phyloP scores from a whole-genome alignment of 805 yeast genomes.

The Saccharomyces kudriavzevii region DNA sequence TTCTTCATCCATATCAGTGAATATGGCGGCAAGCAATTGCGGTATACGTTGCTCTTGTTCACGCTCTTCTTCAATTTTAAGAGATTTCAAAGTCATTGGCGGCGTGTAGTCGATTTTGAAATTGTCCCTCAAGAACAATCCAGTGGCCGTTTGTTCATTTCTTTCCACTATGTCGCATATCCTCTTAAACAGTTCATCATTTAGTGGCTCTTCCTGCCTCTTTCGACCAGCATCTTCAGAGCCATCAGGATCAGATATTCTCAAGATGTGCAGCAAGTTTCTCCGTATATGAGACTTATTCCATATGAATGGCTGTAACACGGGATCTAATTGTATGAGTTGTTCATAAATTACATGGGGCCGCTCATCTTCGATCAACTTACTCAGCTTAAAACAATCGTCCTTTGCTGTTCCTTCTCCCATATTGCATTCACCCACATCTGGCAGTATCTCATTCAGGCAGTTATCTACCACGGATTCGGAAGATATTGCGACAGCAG shows the following conservation, averaged over 20 bases:
- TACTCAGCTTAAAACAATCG: conserved; percentile 4
- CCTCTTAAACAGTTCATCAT: conserved; percentile 16
- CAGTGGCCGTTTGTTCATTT: conserved; percentile 1
- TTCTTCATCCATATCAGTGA: conserved; percentile 4
- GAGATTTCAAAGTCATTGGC: conserved; percentile 10
- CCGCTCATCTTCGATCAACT: conserved; percentile 21
- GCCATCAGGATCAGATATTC: conserved; percentile 14
- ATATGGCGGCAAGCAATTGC: conserved; percentile 7
- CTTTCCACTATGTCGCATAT: conserved; percentile 4
- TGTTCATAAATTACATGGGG: conserved; percentile 28
- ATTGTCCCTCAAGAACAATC: conserved; percentile 13
- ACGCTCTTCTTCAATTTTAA: conserved; percentile 10
- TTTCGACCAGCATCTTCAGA: background rate
- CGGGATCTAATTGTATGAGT: conserved; percentile 17
- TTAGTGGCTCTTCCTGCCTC: conserved; percentile 6
- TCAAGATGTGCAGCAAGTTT: conserved; percentile 20
- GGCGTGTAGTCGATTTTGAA: conserved; percentile 15
- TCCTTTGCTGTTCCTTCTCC: background rate
- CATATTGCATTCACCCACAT: background rate
- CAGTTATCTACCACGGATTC: conserved; percentile 1
- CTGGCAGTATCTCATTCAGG: conserved; percentile 1
- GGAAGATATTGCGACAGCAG: conserved; percentile 1
- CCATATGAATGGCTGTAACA: conserved; percentile 24
- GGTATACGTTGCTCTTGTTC: conserved; percentile 17
- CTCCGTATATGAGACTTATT: conserved; percentile 20